Percentiles rank a stretch among this genome's conserved stretches.
Conservation (phyloP, 441 rosid species). For the Hura crepitans region DNA sequence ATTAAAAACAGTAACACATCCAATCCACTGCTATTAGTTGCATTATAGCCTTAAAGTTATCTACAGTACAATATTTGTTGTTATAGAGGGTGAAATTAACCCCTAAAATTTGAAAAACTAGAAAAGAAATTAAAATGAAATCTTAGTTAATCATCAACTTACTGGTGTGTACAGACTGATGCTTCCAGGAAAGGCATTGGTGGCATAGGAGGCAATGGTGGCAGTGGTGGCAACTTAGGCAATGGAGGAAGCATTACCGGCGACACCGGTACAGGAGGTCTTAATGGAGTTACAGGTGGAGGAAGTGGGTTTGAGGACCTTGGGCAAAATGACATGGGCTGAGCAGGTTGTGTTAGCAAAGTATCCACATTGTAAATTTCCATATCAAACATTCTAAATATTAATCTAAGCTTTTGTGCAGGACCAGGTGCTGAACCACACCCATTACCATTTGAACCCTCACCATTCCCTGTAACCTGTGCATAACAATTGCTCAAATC, state of each 20-base stretch:
- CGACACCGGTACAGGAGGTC: conserved; percentile 25
- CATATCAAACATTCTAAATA: conserved; percentile 52
- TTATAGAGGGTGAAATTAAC: no score
- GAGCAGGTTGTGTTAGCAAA: conserved; percentile 67
- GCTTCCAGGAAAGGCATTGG: conserved; percentile 56
- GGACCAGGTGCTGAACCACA: conserved; percentile 65
- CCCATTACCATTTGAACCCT: conserved; percentile 32
- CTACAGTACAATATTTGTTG: no score
- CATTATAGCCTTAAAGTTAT: no score
- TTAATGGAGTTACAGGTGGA: conserved; percentile 26
- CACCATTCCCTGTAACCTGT: conserved; percentile 48
- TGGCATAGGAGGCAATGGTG: conserved; percentile 45
- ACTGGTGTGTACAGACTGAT: conserved; percentile 77
- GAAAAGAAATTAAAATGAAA: not conserved
- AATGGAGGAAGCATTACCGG: conserved; percentile 37
- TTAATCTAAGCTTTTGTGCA: conserved; percentile 47
- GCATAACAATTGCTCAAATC: conserved; percentile 71
- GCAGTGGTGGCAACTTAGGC: conserved; percentile 41
- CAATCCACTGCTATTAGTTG: no score
- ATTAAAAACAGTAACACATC: no score
- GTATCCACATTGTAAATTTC: conserved; percentile 50
- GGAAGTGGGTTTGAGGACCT: conserved; percentile 32
- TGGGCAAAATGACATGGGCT: conserved; percentile 67
- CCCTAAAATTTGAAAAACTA: no score
- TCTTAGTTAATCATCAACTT: conserved; percentile 38